phyloP scores from a whole-genome alignment of 805 yeast genomes.

The Candida patagonica region DNA sequence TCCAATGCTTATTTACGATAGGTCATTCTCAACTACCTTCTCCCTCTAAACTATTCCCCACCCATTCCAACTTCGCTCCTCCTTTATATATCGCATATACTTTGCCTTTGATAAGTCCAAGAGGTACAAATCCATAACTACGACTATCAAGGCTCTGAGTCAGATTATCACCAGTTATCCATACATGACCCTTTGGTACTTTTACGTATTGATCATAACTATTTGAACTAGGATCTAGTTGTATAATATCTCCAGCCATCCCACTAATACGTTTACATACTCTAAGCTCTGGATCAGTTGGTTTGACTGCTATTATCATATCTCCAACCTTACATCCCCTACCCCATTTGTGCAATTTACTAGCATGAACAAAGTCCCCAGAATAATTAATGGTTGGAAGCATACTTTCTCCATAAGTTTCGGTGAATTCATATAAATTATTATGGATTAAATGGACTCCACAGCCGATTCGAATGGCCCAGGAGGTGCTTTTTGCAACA shows the following conservation, averaged over 20 bases:
- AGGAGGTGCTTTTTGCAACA: conserved; percentile 16
- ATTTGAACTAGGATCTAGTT: conserved; percentile 62
- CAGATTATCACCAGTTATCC: conserved; percentile 95
- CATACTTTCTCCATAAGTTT: conserved; percentile 92
- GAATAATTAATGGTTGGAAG: conserved; percentile 72
- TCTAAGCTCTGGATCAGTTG: conserved; percentile 74
- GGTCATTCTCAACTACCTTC: neutral
- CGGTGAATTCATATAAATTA: conserved; percentile 63
- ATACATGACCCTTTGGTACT: conserved; percentile 91
- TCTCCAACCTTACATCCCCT: conserved; percentile 71
- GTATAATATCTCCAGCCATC: conserved; percentile 85
- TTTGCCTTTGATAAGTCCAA: conserved; percentile 82
- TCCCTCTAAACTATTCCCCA: conserved; percentile 4
- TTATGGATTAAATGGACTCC: conserved; percentile 53
- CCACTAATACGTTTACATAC: conserved; percentile 94
- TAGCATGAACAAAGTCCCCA: conserved; percentile 68
- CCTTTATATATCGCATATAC: conserved; percentile 47
- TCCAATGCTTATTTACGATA: neutral
- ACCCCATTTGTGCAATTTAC: conserved; percentile 56
- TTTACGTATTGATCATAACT: conserved; percentile 42
- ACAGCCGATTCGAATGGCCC: conserved; percentile 30
- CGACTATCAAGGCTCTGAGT: conserved; percentile 83
- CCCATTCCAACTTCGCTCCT: conserved; percentile 15
- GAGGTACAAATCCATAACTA: conserved; percentile 79
- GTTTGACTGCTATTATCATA: conserved; percentile 77